Evolutionary conservation across 306 rosid species (phyloP), one percentile per base, ranked within the genome.

Genomic region (Pterocarpus macrocarpus): DNA sequence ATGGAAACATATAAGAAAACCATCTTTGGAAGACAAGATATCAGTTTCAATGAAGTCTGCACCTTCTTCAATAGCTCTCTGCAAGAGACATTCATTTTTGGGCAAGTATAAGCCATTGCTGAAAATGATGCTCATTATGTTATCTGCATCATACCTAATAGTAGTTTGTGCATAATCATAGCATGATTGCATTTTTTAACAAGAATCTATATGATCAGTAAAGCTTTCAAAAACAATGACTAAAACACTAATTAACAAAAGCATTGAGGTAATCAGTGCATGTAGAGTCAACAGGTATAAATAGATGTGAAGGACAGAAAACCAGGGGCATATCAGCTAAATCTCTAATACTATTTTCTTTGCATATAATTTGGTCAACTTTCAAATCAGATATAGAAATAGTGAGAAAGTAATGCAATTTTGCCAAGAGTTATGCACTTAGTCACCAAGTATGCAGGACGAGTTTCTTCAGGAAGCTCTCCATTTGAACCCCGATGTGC

Each of bases 401-500:
- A 64, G 53, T 12, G 56, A 38, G 70, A 82, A 64, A 53, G n/a
- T 16, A 59, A 67, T 36, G 9, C 56, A 72, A 64, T 41, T 83
- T 71, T 76, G 5, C 5, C 10, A 77, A 49, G 38, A 69, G 50
- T 68, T 10, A 80, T 56, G 78, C 9, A 52, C 71, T 71, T 63
- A 68, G 35, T 81, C 57, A 94, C 98, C 97, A 78, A 3, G 78
- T 94, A 94, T 73, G 97, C 97, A 64, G 91, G 74, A 61, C 80
- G 86, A 80, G 98, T 94, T 91, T 85, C 98, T 86, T 94, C 98
- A 11, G 98, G 98, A 82, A 94, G 6, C 85, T 92, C 98, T 79
- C 98, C 98, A 55, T 92, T 92, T 30, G 98, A 89, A 77, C 98
- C 98, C n/a, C 98, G 89, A 80, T 94, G 98, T 5, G 98, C 98